Percentiles rank a stretch among this genome's conserved stretches.
Conservation (phyloP, 2,329 filamentous ascomycete species). For the Mycogone perniciosa region DNA sequence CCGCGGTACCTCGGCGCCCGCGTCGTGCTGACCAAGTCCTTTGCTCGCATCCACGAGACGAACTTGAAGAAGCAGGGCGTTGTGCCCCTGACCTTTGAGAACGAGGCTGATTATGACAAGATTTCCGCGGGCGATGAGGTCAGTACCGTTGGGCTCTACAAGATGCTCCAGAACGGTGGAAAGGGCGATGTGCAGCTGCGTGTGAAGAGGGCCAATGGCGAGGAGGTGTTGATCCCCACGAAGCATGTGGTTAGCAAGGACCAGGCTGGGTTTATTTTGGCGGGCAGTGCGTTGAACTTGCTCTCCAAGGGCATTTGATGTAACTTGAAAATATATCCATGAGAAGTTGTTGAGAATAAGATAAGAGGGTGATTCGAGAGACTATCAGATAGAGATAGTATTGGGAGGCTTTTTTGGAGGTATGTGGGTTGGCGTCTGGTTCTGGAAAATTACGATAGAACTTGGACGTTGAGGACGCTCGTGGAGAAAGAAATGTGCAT, state of each 20-base stretch:
- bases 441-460: too few relatives aligned
- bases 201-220: constrained; percentile 57
- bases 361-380: not conserved
- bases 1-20: constrained; percentile 84
- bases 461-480: too few relatives aligned
- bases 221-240: constrained; percentile 65
- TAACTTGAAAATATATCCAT: too few relatives aligned
- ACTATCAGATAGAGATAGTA: not conserved
- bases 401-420: too few relatives aligned
- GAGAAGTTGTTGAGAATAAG: not conserved
- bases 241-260: constrained; percentile 84
- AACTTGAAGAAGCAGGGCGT: constrained; percentile 98
- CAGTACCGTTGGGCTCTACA: constrained; percentile 72
- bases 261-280: constrained; percentile 86
- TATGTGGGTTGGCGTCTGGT: too few relatives aligned
- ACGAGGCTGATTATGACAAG: constrained; percentile 81
- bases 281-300: constrained; percentile 88
- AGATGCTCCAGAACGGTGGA: constrained; percentile 73
- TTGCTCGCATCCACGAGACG: constrained; percentile 90
- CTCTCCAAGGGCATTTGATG: constrained; percentile 54
- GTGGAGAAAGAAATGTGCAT: too few relatives aligned
- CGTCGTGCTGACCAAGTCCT: constrained; percentile 78
- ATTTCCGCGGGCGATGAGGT: constrained; percentile 81
- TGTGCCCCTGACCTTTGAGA: constrained; percentile 82
- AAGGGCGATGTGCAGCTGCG: constrained; percentile 65